Evolutionary conservation across 257 asterid species (phyloP).

Genomic region (Thymus quinquecostatus): DNA sequence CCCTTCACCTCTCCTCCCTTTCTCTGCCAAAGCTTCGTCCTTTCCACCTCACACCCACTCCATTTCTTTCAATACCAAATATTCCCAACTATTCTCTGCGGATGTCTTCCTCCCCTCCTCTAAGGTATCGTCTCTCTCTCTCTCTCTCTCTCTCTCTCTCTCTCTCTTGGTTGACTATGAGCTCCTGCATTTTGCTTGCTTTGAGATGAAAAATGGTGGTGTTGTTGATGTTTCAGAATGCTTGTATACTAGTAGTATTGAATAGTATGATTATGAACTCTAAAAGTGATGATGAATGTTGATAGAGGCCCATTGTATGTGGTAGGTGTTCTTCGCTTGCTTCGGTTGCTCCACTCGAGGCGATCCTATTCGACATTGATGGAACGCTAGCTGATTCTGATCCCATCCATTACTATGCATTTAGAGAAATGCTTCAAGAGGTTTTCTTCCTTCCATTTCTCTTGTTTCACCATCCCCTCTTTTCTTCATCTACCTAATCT

Average conservation of each 20-base stretch:
- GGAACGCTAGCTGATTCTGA: constrained; percentile 81
- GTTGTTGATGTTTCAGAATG: no score
- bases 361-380: constrained; percentile 81
- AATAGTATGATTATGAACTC: no score
- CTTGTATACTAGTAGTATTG: no score
- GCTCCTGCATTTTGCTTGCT: background rate
- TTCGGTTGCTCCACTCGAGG: constrained; percentile 71
- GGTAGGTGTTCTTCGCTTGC: constrained; percentile 51
- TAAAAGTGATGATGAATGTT: background rate
- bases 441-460: constrained; percentile 29
- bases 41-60: background rate
- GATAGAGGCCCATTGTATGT: background rate
- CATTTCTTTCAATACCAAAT: constrained; percentile 14
- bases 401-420: constrained; percentile 79
- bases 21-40: constrained; percentile 30
- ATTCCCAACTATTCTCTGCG: constrained; percentile 27
- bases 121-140: constrained; percentile 25
- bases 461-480: background rate
- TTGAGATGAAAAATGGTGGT: no score
- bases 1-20: constrained; percentile 33
- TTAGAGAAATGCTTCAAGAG: constrained; percentile 90
- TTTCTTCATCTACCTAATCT: background rate
- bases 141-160: background rate
- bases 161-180: background rate
- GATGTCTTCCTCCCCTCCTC: constrained; percentile 32